Conservation (phyloP, 2,329 filamentous ascomycete species). For the Byssochlamys sp. region DNA sequence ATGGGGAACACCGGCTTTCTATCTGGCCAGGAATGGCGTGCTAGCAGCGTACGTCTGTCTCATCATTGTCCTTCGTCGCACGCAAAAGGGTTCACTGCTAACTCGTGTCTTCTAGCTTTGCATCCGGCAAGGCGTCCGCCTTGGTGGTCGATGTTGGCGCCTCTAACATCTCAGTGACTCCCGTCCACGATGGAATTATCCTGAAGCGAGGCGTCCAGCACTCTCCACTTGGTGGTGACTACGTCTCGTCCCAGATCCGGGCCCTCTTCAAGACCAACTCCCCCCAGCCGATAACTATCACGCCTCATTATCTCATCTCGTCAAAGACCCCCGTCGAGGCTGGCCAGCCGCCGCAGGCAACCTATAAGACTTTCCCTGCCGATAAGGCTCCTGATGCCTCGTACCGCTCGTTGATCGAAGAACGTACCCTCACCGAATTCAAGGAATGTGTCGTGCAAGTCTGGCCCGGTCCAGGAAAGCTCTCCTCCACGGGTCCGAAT, state of each 20-base stretch:
- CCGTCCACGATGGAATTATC: conserved; percentile 88
- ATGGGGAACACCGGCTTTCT: conserved; percentile 92
- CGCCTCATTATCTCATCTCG: conserved; percentile 78
- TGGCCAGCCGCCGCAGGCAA: conserved; percentile 65
- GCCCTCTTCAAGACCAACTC: conserved; percentile 60
- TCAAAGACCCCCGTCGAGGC: conserved; percentile 85
- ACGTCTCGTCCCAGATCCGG: conserved; percentile 80
- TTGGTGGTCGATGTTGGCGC: conserved; percentile 88
- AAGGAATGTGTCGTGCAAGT: conserved; percentile 95
- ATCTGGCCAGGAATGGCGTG: conserved; percentile 79
- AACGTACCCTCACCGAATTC: conserved; percentile 86
- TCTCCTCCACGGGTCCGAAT: conserved; percentile 41
- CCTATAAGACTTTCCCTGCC: conserved; percentile 59
- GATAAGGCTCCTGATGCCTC: conserved; percentile 52
- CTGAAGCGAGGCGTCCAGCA: conserved; percentile 81
- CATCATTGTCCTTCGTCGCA: background rate
- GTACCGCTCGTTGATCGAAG: conserved; percentile 77
- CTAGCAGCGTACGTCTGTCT: conserved; percentile 56
- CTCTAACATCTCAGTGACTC: conserved; percentile 76
- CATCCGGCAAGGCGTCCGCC: conserved; percentile 83
- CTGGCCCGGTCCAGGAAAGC: conserved; percentile 71
- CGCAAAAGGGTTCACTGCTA: background rate
- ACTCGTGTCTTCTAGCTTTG: conserved; percentile 48
- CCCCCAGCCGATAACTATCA: conserved; percentile 61
- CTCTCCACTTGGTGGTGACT: conserved; percentile 78